Conservation (phyloP, 1,284 basidiomycete genomes). For the Phellopilus nigrolimitatus region DNA sequence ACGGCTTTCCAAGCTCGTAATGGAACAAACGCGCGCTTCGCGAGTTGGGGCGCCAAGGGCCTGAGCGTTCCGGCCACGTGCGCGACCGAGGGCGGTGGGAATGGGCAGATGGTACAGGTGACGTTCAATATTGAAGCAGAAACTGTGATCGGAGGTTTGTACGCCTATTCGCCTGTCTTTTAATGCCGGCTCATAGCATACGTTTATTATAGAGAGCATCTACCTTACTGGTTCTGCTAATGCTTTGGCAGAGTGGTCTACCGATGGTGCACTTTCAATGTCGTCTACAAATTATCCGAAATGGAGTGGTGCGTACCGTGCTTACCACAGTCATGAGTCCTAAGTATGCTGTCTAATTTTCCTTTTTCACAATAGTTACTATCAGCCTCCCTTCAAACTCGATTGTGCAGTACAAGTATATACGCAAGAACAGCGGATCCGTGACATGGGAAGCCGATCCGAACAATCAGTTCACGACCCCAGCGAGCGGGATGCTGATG, state of each 20-base stretch:
- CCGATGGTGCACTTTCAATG: conserved; percentile 22
- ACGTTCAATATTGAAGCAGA: conserved; percentile 26
- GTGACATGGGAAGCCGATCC: conserved; percentile 45
- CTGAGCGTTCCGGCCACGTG: conserved; percentile 24
- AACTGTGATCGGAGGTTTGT: conserved; percentile 25
- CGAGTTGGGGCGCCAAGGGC: conserved; percentile 27
- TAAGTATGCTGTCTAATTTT: not conserved
- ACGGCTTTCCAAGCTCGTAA: conserved; percentile 36
- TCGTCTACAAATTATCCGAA: conserved; percentile 23
- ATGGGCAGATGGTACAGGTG: conserved; percentile 21
- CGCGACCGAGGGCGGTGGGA: conserved; percentile 16
- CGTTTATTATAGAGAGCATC: conserved; percentile 25
- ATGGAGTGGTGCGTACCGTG: conserved; percentile 23
- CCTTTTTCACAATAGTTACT: conserved; percentile 22
- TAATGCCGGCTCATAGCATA: not conserved
- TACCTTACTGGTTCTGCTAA: conserved; percentile 26
- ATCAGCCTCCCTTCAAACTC: conserved; percentile 27
- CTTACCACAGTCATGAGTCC: not conserved
- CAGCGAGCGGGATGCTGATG: conserved; percentile 29
- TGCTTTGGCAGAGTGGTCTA: conserved; percentile 25
- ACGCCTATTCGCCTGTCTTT: not conserved
- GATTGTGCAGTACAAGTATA: conserved; percentile 31
- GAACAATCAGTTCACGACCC: conserved; percentile 37
- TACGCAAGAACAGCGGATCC: conserved; percentile 26
- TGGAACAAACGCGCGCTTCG: conserved; percentile 24